phyloP scores from a whole-genome alignment of 495 filamentous ascomycete genomes.

The Glarea lozoyensis region DNA sequence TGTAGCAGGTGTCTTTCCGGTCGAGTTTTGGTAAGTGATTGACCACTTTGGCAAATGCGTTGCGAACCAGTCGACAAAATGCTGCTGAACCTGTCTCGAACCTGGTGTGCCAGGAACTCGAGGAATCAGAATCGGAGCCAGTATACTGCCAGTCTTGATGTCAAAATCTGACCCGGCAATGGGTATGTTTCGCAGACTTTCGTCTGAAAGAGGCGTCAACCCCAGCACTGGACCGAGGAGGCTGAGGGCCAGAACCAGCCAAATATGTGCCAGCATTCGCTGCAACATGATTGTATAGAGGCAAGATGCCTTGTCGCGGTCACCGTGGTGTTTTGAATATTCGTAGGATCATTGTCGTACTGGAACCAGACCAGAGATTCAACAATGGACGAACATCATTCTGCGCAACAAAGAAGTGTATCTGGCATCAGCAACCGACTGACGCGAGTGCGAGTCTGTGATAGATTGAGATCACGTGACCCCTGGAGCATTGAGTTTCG shows the following conservation, averaged over 20 bases:
- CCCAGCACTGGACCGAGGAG: slow-evolving; percentile 37
- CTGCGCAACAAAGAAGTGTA: too few species aligned
- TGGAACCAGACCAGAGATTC: too few species aligned
- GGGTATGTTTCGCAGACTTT: slow-evolving; percentile 57
- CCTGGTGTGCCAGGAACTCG: slow-evolving; percentile 83
- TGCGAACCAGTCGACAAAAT: slow-evolving; percentile 76
- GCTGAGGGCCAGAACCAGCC: slow-evolving; percentile 16
- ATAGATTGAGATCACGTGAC: too few species aligned
- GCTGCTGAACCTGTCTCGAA: slow-evolving; percentile 62
- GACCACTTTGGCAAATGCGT: slow-evolving; percentile 68
- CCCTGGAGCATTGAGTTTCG: too few species aligned
- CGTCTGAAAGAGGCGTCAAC: slow-evolving; percentile 67
- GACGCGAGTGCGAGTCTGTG: too few species aligned
- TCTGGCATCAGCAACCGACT: too few species aligned
- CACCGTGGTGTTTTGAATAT: too few species aligned
- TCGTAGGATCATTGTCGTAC: slow-evolving; percentile 18
- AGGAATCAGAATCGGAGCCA: slow-evolving; percentile 84
- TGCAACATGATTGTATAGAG: not conserved
- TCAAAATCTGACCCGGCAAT: slow-evolving; percentile 71
- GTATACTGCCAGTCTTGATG: slow-evolving; percentile 59
- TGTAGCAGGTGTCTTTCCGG: slow-evolving; percentile 66
- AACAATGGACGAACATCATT: too few species aligned
- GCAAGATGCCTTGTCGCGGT: slow-evolving; percentile 7
- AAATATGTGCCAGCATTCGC: not conserved
- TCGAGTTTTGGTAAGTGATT: slow-evolving; percentile 78